Evolutionary conservation across 345 rosid species (phyloP).

Genomic region (Sisymbrium irio): DNA sequence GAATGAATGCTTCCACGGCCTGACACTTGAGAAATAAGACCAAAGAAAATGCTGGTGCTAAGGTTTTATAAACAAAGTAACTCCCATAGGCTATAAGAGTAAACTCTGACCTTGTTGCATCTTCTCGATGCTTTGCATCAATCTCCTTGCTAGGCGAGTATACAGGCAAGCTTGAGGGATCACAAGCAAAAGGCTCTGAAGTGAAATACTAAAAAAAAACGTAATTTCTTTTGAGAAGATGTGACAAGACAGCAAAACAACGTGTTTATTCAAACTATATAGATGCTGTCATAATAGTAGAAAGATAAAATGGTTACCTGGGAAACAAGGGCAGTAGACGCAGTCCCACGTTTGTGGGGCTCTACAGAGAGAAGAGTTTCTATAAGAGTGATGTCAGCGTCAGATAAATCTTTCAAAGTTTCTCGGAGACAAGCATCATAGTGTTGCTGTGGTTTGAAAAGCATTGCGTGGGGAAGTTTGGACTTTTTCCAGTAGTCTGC

Average conservation of each 20-base stretch:
- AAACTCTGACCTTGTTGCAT: conserved; percentile 56
- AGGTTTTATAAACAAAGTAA: neutral
- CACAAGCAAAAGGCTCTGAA: conserved; percentile 81
- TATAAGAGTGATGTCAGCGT: conserved; percentile 55
- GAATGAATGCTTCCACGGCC: conserved; percentile 45
- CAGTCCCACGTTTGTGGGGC: conserved; percentile 84
- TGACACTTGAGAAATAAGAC: neutral
- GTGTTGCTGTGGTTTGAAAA: conserved; percentile 93
- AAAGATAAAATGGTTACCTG: conserved; percentile 53
- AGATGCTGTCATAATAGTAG: neutral
- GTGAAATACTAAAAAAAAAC: conserved; percentile 71
- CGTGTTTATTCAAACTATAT: neutral
- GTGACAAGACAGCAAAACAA: neutral
- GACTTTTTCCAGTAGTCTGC: conserved; percentile 94
- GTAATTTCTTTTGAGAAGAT: neutral
- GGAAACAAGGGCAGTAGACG: conserved; percentile 78
- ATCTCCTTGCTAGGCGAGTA: conserved; percentile 96
- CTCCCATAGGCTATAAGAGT: neutral
- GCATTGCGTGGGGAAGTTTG: conserved; percentile 81
- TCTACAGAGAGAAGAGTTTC: conserved; percentile 82
- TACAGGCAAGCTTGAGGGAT: conserved; percentile 83
- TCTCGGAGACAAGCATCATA: conserved; percentile 72
- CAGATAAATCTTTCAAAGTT: conserved; percentile 60
- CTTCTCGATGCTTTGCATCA: conserved; percentile 86
- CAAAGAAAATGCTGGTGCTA: neutral